Evolutionary conservation across 2,329 filamentous ascomycete species (phyloP), one percentile per base, ranked within the genome.

Genomic region (Scedosporium boydii): DNA sequence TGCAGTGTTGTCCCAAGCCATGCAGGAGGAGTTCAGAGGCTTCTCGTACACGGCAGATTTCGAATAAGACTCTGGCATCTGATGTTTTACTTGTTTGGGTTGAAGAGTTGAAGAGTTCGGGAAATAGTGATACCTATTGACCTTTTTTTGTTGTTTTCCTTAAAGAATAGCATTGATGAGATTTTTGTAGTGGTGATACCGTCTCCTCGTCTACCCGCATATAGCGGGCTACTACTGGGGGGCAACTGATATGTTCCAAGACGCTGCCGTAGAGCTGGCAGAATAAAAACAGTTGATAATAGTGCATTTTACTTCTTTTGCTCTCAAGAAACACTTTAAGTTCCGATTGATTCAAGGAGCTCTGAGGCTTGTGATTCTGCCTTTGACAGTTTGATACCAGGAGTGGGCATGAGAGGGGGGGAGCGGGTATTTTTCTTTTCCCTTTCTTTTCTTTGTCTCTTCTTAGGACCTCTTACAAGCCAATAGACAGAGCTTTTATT

Each of bases 11-110:
- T 96, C 93, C 29, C 95, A 98, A 80, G 91, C 92, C 53, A 98
- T 98, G 93, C 95, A 99, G 79, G 95, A 99, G 79, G 93, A 99
- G 75, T 99, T 99, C 88, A 87, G 95, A 64, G 95, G 95, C 67
- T 99, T 99, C 80, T 98, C 93, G 27, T 99, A 99, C 77, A 95
- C 91, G 60, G 90, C 91, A 64, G 92, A 96, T 75, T 96, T 96
- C 77, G 88, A 89, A 65, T 93, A 79, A 73, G 27, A 14, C 59
- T 21, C 27, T 27, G 12, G n/a, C 41, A 29, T 27, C n/a, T 9
- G 58, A 46, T 16, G 42, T 29, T 46, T 41, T 55, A 55, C 18
- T 55, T 55, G 21, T 55, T 55, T 38, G 34, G 51, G 51, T 18
- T 29, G 51, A 55, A 55, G 51, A 55, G 51, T 18, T 55, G 51